Evolutionary conservation across 768 basidiomycete species (phyloP).

Genomic region (Pleurotus pulmonarius): DNA sequence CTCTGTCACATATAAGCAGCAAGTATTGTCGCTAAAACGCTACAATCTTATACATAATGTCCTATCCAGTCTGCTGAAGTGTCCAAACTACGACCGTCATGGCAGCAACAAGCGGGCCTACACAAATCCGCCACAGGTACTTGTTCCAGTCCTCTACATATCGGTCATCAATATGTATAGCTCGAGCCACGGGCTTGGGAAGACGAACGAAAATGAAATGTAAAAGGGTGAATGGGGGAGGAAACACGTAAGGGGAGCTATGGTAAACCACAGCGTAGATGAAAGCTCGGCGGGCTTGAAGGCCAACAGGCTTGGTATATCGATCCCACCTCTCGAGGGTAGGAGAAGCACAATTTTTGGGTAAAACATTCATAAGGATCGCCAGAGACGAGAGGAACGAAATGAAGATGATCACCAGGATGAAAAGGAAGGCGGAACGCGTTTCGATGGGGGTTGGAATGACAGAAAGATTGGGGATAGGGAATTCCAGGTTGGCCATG

Average conservation of each 20-base stretch:
- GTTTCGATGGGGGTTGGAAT: conserved; percentile 44
- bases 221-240: conserved; percentile 50
- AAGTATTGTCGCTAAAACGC: background rate
- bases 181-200: conserved; percentile 13
- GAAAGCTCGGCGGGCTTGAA: conserved; percentile 39
- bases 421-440: conserved; percentile 39
- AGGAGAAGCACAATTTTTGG: conserved; percentile 12
- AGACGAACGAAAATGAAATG: conserved; percentile 20
- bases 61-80: background rate
- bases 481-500: conserved; percentile 1
- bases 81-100: conserved; percentile 7
- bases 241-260: conserved; percentile 36
- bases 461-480: conserved; percentile 7
- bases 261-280: conserved; percentile 31
- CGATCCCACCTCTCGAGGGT: conserved; percentile 39
- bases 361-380: conserved; percentile 23
- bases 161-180: conserved; percentile 16
- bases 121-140: conserved; percentile 37
- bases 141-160: conserved; percentile 20
- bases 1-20: too few species aligned
- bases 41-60: background rate
- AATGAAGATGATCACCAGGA: conserved; percentile 26
- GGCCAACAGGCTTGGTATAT: conserved; percentile 39
- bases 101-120: conserved; percentile 35
- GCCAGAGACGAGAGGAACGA: conserved; percentile 30